Conservation (phyloP, 176 grass and related monocot species). For the Oryza brachyantha region DNA sequence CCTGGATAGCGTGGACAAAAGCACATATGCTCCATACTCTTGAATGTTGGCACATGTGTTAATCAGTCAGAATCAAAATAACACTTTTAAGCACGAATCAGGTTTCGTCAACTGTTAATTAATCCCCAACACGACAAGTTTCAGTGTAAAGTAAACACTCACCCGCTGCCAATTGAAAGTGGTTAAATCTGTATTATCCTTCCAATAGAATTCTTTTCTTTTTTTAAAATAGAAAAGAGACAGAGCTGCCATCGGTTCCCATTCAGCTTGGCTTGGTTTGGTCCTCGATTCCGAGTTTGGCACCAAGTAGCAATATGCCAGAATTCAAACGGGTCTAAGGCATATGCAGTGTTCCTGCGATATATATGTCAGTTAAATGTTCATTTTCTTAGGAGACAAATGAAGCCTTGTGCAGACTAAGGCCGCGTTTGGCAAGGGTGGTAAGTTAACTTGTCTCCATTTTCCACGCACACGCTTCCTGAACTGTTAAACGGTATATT, state of each 20-base stretch:
- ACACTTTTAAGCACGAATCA: background rate
- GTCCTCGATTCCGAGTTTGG: background rate
- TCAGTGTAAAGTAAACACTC: background rate
- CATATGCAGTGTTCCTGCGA: background rate
- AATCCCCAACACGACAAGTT: background rate
- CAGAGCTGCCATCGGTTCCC: background rate
- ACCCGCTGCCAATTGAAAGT: background rate
- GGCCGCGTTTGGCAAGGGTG: no score
- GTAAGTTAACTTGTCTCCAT: no score
- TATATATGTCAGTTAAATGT: background rate
- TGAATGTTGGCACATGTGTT: no score
- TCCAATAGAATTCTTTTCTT: background rate
- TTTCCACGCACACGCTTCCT: no score
- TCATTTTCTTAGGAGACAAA: background rate
- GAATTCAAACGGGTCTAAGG: background rate
- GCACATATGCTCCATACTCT: no score
- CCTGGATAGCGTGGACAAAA: no score
- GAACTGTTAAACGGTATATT: no score
- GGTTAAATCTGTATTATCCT: background rate
- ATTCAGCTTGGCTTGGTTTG: background rate
- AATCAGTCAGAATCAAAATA: background rate
- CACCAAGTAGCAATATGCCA: background rate
- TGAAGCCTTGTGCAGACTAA: background rate
- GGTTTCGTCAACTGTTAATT: background rate
- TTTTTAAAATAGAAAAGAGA: no score